Conservation (phyloP, 345 rosid genomes). For the Xanthoceras sorbifolium region DNA sequence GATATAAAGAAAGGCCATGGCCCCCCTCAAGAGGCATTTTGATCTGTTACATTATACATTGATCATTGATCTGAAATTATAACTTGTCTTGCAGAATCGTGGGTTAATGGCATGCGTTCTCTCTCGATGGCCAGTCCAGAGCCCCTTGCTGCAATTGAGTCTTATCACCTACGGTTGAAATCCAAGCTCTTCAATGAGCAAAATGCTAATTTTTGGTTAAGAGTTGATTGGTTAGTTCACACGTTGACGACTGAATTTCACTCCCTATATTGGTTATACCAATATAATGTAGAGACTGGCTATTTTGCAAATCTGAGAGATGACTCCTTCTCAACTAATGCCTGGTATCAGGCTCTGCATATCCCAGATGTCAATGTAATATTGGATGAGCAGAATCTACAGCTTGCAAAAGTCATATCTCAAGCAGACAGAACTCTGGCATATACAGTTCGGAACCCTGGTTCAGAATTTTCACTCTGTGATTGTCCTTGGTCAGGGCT, state of each 20-base stretch:
- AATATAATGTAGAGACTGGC: constrained; percentile 45
- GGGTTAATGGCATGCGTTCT: constrained; percentile 42
- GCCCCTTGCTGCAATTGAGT: constrained; percentile 53
- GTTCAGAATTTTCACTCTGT: constrained; percentile 55
- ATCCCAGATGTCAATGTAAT: constrained; percentile 42
- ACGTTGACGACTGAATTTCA: constrained; percentile 51
- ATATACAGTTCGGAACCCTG: constrained; percentile 52
- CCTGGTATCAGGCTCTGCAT: constrained; percentile 51
- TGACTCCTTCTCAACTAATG: constrained; percentile 34
- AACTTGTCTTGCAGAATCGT: constrained; percentile 40
- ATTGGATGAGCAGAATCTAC: constrained; percentile 51
- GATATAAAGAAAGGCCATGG: not conserved
- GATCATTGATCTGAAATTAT: not conserved
- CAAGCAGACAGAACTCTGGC: constrained; percentile 44
- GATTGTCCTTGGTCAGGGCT: constrained; percentile 45
- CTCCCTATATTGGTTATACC: constrained; percentile 49
- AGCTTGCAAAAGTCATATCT: constrained; percentile 48
- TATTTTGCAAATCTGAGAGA: constrained; percentile 42
- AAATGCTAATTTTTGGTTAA: constrained; percentile 35
- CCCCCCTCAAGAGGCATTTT: not conserved
- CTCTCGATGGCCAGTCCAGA: constrained; percentile 45
- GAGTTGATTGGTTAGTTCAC: constrained; percentile 56
- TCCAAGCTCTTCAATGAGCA: constrained; percentile 39
- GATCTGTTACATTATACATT: constrained; percentile 5
- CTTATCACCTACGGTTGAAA: constrained; percentile 49